Evolutionary conservation across 768 basidiomycete species (phyloP), one percentile per base, ranked within the genome.

Genomic region (Asterophora lycoperdoides): DNA sequence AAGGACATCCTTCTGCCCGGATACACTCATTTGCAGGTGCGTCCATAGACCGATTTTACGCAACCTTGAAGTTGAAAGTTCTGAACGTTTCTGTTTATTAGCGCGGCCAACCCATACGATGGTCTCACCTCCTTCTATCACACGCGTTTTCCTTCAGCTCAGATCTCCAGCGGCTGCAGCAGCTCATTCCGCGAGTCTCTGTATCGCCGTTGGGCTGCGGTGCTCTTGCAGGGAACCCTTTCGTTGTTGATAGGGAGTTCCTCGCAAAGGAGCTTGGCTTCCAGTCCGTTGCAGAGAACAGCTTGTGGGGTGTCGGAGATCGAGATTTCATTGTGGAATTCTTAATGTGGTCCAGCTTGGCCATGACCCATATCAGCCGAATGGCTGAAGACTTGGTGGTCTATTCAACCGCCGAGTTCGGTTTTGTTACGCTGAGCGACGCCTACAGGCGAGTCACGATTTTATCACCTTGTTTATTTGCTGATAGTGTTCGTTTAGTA

Each of bases 81-180:
- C 29, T 38, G 36, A 29, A 36, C 5, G 1, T 40, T 9, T 5
- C 18, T 34, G 44, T 30, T 30, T 6, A 17, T 49, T 32, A 99
- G 95, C 88, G 96, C 33, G 96, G 87, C 15, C 94, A 97, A 77
- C 96, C 96, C 30, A 95, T 99, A 62, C 84, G 96, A 54, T 99
- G 96, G 96, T 94, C 96, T 0, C 96, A 99, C 68, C 80, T 96
- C 45, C 77, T 99, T 38, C 80, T 98, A 46, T 95, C 93, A 17
- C 93, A 99, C 66, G 93, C 93, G 4, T 89, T 91, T 60, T 91
- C 93, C 18, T 93, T 97, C 74, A 76, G 80, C n/a, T 78, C 80
- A 41, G 96, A 99, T 69, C 80, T 94, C 29, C 83, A 91, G 56
- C 85, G 92, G 17, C 79, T 96, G 14, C 76, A 79, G 29, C 83